Evolutionary conservation across 495 filamentous ascomycete species (phyloP).

Genomic region (Sporormia fimetaria): DNA sequence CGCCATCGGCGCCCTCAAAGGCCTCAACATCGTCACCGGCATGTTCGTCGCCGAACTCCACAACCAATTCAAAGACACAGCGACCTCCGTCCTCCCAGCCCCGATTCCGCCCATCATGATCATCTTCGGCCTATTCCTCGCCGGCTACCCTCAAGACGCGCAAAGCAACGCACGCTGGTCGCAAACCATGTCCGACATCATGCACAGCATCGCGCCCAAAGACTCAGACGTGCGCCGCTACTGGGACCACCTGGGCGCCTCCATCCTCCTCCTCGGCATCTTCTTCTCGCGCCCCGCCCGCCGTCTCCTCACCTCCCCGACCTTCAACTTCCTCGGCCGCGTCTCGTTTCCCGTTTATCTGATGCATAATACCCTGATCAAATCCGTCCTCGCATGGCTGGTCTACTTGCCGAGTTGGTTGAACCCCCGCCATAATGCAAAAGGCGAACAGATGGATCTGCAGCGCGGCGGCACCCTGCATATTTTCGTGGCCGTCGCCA

Average conservation of each 20-base stretch:
- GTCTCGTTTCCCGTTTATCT: conserved; percentile 29
- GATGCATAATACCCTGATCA: conserved; percentile 27
- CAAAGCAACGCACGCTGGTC: conserved; percentile 21
- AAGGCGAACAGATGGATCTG: conserved; percentile 27
- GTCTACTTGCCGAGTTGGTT: conserved; percentile 24
- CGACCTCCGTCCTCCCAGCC: conserved; percentile 19
- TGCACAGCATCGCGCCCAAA: conserved; percentile 14
- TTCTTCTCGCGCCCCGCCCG: conserved; percentile 26
- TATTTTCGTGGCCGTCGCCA: conserved; percentile 17
- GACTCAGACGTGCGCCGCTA: conserved; percentile 24
- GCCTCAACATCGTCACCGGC: conserved; percentile 24
- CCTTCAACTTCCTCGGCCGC: conserved; percentile 28
- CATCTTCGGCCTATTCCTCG: conserved; percentile 23
- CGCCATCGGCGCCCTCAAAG: conserved; percentile 18
- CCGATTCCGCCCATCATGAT: conserved; percentile 24
- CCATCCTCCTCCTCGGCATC: conserved; percentile 22
- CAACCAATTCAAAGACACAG: conserved; percentile 21
- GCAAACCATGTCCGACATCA: conserved; percentile 16
- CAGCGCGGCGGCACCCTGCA: conserved; percentile 21
- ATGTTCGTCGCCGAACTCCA: conserved; percentile 28
- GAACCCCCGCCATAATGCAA: conserved; percentile 23
- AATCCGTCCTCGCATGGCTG: conserved; percentile 27
- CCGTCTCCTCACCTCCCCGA: conserved; percentile 20
- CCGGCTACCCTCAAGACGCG: conserved; percentile 23
- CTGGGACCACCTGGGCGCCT: conserved; percentile 26